These are phyloP conservation scores for Thyridium curvatum DNA, from an alignment of 2,329 filamentous ascomycete genomes.

Conservation along the genomic window DNA sequence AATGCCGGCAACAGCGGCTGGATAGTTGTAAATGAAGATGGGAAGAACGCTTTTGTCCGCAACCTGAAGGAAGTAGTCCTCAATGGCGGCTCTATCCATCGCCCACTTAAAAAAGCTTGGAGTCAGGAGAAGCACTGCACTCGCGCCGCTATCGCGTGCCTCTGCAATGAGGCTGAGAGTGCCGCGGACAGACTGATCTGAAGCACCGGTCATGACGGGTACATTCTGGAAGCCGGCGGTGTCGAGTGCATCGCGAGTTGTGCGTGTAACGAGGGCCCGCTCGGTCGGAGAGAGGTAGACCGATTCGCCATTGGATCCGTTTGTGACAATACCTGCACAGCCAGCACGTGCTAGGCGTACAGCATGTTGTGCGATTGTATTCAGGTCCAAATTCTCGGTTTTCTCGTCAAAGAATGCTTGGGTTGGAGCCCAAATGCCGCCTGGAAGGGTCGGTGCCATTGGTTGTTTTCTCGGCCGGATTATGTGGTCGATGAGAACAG, in stretches of 20 bases:
- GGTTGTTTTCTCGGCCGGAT: conserved; percentile 7
- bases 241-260: conserved; percentile 35
- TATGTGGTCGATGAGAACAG: too few species aligned
- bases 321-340: conserved; percentile 61
- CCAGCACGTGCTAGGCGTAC: conserved; percentile 59
- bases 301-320: conserved; percentile 65
- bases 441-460: conserved; percentile 37
- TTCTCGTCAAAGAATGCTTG: conserved; percentile 59
- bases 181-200: conserved; percentile 11
- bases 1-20: conserved; percentile 77
- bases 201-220: conserved; percentile 9
- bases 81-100: too few species aligned
- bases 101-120: conserved; percentile 10
- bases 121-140: conserved; percentile 10
- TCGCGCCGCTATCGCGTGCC: conserved; percentile 7
- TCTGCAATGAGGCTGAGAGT: conserved; percentile 8
- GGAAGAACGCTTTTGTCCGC: conserved; percentile 71
- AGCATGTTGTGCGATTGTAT: conserved; percentile 48
- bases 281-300: conserved; percentile 37
- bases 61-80: conserved; percentile 63
- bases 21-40: conserved; percentile 88
- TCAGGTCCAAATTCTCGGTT: conserved; percentile 53
- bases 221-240: conserved; percentile 51
- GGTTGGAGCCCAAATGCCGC: conserved; percentile 61
- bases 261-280: conserved; percentile 6